These are phyloP conservation scores for Breviolum minutum DNA, from an alignment of 73 alveolate genomes.

Conservation along the genomic window DNA sequence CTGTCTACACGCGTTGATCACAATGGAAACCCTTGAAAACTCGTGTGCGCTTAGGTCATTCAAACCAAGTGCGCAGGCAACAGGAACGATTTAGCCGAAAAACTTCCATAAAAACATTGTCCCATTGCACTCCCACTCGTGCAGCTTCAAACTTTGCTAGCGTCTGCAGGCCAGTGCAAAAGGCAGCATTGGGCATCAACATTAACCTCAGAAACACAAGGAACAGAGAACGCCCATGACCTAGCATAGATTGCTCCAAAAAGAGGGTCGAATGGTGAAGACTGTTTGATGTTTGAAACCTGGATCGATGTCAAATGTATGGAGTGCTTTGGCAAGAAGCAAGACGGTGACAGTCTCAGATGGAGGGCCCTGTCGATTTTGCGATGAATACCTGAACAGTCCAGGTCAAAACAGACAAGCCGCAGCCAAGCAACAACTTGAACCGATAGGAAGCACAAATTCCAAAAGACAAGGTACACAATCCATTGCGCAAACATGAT, in stretches of 20 bases:
- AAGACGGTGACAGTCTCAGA: conserved; percentile 63
- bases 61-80: not conserved
- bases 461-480: not conserved
- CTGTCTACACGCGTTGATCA: not conserved
- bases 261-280: too few relatives aligned
- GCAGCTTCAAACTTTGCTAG: conserved; percentile 89
- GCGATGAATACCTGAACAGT: conserved; percentile 61
- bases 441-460: not conserved
- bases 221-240: not conserved
- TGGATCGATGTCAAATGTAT: not conserved
- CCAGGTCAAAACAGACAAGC: not conserved
- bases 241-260: not conserved
- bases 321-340: not conserved
- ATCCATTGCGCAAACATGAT: conserved; percentile 93
- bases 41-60: not conserved
- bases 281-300: not conserved
- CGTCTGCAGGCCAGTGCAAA: conserved; percentile 75
- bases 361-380: conserved; percentile 73
- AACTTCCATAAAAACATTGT: conserved; percentile 46
- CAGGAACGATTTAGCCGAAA: not conserved
- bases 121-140: conserved; percentile 68
- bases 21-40: not conserved
- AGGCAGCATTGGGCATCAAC: conserved; percentile 94
- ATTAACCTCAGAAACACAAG: conserved; percentile 2
- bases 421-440: not conserved